Conservation (phyloP, 352 stramenopile species). For the Globisporangium spinosum region DNA sequence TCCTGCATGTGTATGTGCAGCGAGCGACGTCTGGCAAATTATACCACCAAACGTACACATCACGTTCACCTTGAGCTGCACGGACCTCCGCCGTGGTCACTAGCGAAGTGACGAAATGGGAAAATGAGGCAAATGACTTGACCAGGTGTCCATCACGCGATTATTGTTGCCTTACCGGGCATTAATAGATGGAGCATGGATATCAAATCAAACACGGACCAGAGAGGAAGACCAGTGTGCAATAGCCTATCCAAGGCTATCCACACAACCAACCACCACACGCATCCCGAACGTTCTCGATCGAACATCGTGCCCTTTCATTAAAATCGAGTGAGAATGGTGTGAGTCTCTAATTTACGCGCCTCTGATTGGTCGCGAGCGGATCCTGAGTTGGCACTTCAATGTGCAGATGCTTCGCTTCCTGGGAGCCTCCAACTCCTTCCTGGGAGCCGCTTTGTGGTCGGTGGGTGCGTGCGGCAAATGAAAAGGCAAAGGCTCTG, state of each 20-base stretch:
- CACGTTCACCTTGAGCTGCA: too few species aligned
- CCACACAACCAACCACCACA: too few species aligned
- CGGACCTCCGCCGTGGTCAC: too few species aligned
- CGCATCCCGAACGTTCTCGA: background rate
- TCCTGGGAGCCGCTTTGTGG: background rate
- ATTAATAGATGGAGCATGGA: too few species aligned
- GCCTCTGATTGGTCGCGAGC: background rate
- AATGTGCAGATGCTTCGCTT: background rate
- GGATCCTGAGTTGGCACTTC: conserved; percentile 1
- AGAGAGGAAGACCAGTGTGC: background rate
- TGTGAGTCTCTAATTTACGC: background rate
- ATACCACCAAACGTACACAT: too few species aligned
- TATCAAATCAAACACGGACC: too few species aligned
- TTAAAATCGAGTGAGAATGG: background rate
- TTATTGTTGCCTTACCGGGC: too few species aligned
- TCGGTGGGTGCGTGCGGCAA: background rate
- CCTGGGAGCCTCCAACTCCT: background rate
- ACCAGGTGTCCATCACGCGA: too few species aligned
- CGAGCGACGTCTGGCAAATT: too few species aligned
- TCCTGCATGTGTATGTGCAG: too few species aligned
- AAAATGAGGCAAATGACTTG: too few species aligned
- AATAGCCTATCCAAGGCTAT: background rate
- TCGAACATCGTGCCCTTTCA: background rate
- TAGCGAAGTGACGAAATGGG: too few species aligned
- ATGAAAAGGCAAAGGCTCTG: background rate